Evolutionary conservation across 2,329 filamentous ascomycete species (phyloP), one percentile per base, ranked within the genome.

Genomic region (Ophiostoma populinum): DNA sequence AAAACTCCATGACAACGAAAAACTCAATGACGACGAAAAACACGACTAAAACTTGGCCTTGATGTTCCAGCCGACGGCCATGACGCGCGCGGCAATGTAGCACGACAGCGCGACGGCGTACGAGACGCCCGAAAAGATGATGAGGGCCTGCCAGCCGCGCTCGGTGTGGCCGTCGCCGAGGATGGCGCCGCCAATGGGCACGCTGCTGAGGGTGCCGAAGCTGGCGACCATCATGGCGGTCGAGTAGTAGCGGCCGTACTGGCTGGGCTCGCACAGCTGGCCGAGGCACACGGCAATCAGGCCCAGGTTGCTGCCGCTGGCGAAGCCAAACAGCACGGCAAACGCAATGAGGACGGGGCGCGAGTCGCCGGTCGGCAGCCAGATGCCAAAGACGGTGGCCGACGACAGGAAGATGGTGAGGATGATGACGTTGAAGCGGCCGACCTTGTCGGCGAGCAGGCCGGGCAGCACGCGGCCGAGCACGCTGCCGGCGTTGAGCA

Each of bases 371-470:
- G 64, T 60, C 0, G 67, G 80, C 15, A 92, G 62, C 82, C 82
- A 92, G 13, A 86, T 51, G 3, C 67, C 73, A 5, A 78, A 67
- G 5, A 76, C 55, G 21, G 58, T 57, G 25, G 57, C 51, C n/a
- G 77, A 59, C 39, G 61, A 66, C 6, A 66, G 45, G 1, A 63
- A 53, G 18, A 83, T 67, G 0, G 77, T 76, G 13, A 72, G 52
- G 31, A 87, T 68, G 55, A 90, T 78, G 34, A 75, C 70, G 49
- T 93, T 92, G 58, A 82, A 92, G 4, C 82, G 70, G 1, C 85
- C 85, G 4, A 83, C 51, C 33, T 64, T 69, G 50, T 93, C 85
- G 0, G 82, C 77, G 7, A 83, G 56, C 41, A 80, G 65, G 0
- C 83, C 82, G 0, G 83, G 81, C 0, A 85, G 60, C 54, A 73